Base-by-base conservation (phyloP, 768 basidiomycete genomes). In the Filobasidium floriforme region DNA sequence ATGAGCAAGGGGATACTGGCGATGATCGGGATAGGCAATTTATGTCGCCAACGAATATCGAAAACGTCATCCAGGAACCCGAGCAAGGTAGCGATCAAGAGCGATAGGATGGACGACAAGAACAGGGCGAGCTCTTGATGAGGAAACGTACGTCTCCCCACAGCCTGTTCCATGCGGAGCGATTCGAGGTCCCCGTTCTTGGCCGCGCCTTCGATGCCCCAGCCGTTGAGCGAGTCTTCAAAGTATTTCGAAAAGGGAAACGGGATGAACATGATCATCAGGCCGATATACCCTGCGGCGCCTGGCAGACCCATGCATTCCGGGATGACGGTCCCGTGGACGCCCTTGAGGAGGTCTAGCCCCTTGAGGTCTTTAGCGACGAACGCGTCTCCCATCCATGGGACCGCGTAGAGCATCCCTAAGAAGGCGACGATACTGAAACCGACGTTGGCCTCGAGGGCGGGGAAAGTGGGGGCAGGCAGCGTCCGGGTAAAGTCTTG, bases 31-130 rank as follows among this genome's bases (percentile, higher is more conserved):
- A 99, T 93, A 0, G 96, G 96, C 14, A 99, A 80, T 77, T 99
- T 99, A 80, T 98, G 92, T 65, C 96, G 81, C 96, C 96, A 99
- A 19, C 96, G 87, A 70, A 99, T 97, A 76, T 99, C 96, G 71
- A 98, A 99, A 4, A 98, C 84, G 78, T 99, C 96, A 73, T 99
- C 96, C 54, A 97, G 82, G 76, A 99, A 94, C 40, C 96, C 96
- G 9, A 99, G 85, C 67, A 98, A 83, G 0, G 92, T 93, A 0
- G 96, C 93, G 51, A 90, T 90, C 41, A 98, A 80, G 43, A 99
- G 82, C 0, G 90, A 92, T n/a, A 99, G 83, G 7, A 99, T 75
- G 10, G 91, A 90, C 0, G 96, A 93, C 54, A 99, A 83, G 79
- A 96, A 99, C 7, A 93, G 86, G 0, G 94, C 86, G 66, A 98